Evolutionary conservation across 306 rosid species (phyloP), one percentile per base, ranked within the genome.

Genomic region (Castanopsis chinensis): DNA sequence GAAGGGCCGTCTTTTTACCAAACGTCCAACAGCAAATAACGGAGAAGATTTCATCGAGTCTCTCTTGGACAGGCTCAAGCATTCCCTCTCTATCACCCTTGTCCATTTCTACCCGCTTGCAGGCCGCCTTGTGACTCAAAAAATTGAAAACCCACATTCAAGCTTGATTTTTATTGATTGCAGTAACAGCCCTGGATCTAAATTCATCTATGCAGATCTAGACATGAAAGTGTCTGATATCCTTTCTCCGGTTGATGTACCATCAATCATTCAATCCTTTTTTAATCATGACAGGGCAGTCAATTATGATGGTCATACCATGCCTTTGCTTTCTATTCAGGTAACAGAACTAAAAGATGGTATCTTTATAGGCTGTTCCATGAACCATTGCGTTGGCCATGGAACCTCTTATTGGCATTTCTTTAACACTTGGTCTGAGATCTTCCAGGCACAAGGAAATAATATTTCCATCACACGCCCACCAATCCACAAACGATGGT

Each of bases 321-420:
- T 76, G 85, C 79, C 95, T 15, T 55, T 91, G 74, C 71, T 93
- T 1, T 69, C 93, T 1, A 45, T 86, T 59, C 86, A 93, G 69
- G 87, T 91, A 45, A 90, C 93, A 0, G 89, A 91, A 23, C 51
- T 91, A 1, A 5, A 64, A 0, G 93, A 90, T 61, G 97, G 91
- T 11, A 75, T 91, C 57, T 90, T 90, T 88, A 75, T 93, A 1
- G 98, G 92, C 1, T 87, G 89, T 45, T 91, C 95, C 58, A 71
- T 87, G 74, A 88, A 86, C 56, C 98, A 91, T n/a, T 0, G 1
- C 21, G 3, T 89, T 2, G 91, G 11, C 5, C 91, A 93, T 61
- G 95, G 93, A 5, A 88, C 88, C 19, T 69, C 91, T 4, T 90
- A 73, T 76, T 93, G 93, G 98, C 78, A 76, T 60, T 91, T 91